Conservation (phyloP, 179 eudicot species). For the Gypsophila paniculata region DNA sequence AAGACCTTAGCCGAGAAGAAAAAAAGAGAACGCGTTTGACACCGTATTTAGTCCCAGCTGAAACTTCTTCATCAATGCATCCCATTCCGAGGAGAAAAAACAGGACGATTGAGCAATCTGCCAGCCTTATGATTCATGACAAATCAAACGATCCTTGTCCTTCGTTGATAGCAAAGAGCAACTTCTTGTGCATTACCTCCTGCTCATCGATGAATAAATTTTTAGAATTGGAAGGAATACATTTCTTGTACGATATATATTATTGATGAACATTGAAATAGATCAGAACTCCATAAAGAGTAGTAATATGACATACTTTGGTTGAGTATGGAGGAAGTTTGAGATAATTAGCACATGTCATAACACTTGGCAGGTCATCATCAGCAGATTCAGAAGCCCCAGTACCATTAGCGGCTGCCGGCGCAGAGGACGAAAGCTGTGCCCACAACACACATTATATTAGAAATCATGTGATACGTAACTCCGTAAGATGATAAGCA, state of each 20-base stretch:
- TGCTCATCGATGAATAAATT: conserved; percentile 28
- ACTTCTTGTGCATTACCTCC: conserved; percentile 91
- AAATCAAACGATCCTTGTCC: conserved; percentile 97
- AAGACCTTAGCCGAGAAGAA: background rate
- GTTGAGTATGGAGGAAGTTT: conserved; percentile 99
- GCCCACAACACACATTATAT: conserved; percentile 9
- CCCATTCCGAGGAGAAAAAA: conserved; percentile 11
- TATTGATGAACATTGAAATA: background rate
- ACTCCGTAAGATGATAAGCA: background rate
- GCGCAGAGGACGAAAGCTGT: conserved; percentile 77
- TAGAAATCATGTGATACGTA: background rate
- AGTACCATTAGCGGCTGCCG: conserved; percentile 46
- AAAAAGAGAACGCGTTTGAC: background rate
- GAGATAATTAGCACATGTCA: conserved; percentile 98
- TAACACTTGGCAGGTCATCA: conserved; percentile 95
- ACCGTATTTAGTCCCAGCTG: conserved; percentile 17
- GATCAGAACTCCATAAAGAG: background rate
- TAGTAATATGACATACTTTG: conserved; percentile 43
- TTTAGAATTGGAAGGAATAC: conserved; percentile 15
- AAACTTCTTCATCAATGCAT: conserved; percentile 9
- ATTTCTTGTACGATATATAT: background rate
- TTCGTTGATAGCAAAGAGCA: conserved; percentile 83
- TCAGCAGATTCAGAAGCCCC: conserved; percentile 75
- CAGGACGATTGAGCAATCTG: conserved; percentile 1
- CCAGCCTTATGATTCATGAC: conserved; percentile 40